phyloP scores from a whole-genome alignment of 805 yeast genomes.

The Metschnikowia noctiluminum region DNA sequence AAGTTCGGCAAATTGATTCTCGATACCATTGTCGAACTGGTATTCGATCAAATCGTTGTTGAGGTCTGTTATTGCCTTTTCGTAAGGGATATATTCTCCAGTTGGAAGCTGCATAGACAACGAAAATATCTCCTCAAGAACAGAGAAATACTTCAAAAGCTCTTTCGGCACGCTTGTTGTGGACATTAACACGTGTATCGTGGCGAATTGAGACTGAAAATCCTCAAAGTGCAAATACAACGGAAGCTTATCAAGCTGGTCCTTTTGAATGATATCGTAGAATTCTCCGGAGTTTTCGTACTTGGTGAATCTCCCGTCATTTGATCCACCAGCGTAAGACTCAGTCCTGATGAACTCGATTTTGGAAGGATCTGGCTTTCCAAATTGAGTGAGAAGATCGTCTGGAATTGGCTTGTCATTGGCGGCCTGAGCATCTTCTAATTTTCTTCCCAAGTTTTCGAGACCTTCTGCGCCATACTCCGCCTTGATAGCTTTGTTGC shows the following conservation, averaged over 20 bases:
- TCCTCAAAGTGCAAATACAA: conserved; percentile 76
- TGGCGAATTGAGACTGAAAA: conserved; percentile 73
- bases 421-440: conserved; percentile 59
- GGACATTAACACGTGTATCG: conserved; percentile 59
- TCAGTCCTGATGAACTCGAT: conserved; percentile 69
- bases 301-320: conserved; percentile 34
- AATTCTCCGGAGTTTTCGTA: conserved; percentile 26
- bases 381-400: conserved; percentile 56
- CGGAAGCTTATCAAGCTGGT: conserved; percentile 50
- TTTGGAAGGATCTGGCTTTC: conserved; percentile 68
- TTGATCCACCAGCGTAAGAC: conserved; percentile 57
- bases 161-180: conserved; percentile 49
- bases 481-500: conserved; percentile 47
- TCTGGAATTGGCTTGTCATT: conserved; percentile 81
- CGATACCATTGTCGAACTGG: conserved; percentile 53
- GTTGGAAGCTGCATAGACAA: conserved; percentile 65
- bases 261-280: conserved; percentile 16
- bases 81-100: conserved; percentile 60
- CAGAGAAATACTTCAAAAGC: conserved; percentile 60
- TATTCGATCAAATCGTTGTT: conserved; percentile 71
- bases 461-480: conserved; percentile 62
- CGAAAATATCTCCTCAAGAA: conserved; percentile 63
- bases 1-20: conserved; percentile 62
- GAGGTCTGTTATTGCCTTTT: conserved; percentile 69
- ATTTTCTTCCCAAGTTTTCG: conserved; percentile 42